Evolutionary conservation across 2,329 filamentous ascomycete genomes (phyloP), one percentile per base, ranked within the genome.

Genomic region (Bipolaris sorokiniana): DNA sequence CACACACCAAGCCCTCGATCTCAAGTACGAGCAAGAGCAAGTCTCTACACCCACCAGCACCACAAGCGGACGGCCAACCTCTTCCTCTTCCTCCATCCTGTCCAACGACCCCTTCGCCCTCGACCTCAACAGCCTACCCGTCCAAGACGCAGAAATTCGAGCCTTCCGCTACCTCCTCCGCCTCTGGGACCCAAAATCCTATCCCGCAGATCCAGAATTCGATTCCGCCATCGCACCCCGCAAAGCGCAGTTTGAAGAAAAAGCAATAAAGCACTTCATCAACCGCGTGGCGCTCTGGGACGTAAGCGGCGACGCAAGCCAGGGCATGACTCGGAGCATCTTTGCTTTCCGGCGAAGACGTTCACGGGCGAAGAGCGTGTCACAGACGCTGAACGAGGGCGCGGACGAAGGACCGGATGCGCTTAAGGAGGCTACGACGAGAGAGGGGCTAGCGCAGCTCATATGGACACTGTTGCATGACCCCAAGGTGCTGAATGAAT

Each of bases 391-490:
- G 58, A 40, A 63, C 42, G 64, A 57, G 49, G 20, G 59, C 22
- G 47, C 9, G 47, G 52, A 50, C 9, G 53, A 54, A n/a, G 28
- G 36, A 9, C 56, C 61, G 3, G 46, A 67, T 40, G 56, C 61
- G 28, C 55, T 70, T 37, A 68, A 70, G 63, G 57, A 67, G 36
- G 58, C 62, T 45, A 66, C 63, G 16, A 67, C 66, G 16, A 55
- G 62, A 28, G 67, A 70, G 33, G 67, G 67, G 3, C 31, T 70
- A 37, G 67, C 67, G n/a, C 67, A 70, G 46, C 37, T 70, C 16
- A 37, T 70, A 13, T 69, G 58, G 63, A 69, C 66, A 28, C 52
- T 70, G 22, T 45, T 69, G 52, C 62, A 65, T 50, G 62, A 65
- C 38, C 31, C 41, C 9, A 56, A 48, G 15, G 18, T 46, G n/a